These are phyloP conservation scores for Colletotrichum zoysiae DNA, from an alignment of 2,329 filamentous ascomycete species.

Conservation along the genomic window DNA sequence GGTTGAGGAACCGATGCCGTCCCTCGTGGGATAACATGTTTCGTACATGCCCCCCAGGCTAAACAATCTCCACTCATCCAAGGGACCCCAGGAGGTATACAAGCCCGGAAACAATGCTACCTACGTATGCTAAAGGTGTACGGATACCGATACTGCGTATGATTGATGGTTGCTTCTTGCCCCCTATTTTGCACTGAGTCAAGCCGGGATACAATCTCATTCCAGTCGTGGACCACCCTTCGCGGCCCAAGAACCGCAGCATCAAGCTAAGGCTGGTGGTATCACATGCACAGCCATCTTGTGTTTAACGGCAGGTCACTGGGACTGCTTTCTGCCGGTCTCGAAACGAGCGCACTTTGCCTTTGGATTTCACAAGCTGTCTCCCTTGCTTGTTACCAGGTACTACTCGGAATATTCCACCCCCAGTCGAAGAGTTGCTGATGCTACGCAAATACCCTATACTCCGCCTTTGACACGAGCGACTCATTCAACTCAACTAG, in stretches of 20 bases:
- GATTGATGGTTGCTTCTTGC: neutral
- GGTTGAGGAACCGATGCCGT: neutral
- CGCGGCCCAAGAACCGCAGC: too few species aligned
- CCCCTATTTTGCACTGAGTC: neutral
- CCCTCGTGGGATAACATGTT: slow-evolving; percentile 8
- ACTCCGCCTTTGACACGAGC: neutral
- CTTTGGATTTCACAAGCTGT: too few species aligned
- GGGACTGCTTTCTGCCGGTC: neutral
- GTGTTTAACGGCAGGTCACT: neutral
- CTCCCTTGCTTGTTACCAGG: neutral
- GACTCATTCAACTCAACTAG: neutral
- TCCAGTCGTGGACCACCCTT: neutral
- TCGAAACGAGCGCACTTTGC: neutral
- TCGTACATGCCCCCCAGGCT: slow-evolving; percentile 3
- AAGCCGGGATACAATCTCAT: neutral
- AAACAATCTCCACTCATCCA: neutral
- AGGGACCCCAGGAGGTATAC: slow-evolving; percentile 1
- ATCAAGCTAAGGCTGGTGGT: neutral
- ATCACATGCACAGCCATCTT: neutral
- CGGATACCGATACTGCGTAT: too few species aligned
- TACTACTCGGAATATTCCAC: too few species aligned
- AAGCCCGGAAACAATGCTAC: neutral
- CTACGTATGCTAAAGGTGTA: neutral
- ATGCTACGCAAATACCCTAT: neutral
- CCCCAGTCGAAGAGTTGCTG: neutral